phyloP scores from a whole-genome alignment of 116 monocot species.

The Zostera marina region DNA sequence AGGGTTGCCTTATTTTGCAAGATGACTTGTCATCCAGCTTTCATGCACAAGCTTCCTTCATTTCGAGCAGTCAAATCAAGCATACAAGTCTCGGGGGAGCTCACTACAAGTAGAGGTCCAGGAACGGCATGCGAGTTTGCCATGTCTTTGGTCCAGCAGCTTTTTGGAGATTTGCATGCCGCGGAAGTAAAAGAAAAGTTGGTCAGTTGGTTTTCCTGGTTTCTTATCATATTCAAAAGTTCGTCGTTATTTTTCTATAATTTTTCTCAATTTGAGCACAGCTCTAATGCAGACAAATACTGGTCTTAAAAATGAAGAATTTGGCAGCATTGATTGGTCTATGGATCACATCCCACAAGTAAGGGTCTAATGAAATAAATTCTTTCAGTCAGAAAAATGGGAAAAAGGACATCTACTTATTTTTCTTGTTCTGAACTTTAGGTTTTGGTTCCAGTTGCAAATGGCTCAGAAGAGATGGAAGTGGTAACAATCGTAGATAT shows the following conservation, averaged over 20 bases:
- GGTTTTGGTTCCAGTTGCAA: slow-evolving; percentile 86
- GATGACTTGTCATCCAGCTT: slow-evolving; percentile 90
- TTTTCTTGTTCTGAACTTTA: slow-evolving; percentile 2
- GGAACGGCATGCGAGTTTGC: slow-evolving; percentile 84
- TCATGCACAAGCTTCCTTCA: slow-evolving; percentile 67
- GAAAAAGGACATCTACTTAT: too few species aligned
- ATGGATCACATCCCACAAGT: slow-evolving; percentile 48
- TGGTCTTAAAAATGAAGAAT: slow-evolving; percentile 37
- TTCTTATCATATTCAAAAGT: not conserved
- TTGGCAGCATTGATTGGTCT: slow-evolving; percentile 50
- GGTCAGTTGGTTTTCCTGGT: slow-evolving; percentile 12
- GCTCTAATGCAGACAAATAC: slow-evolving; percentile 25
- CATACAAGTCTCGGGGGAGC: slow-evolving; percentile 79
- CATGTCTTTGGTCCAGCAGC: slow-evolving; percentile 70
- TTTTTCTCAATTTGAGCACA: slow-evolving; percentile 6
- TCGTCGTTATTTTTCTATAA: not conserved
- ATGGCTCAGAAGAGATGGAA: slow-evolving; percentile 90
- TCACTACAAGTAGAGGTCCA: slow-evolving; percentile 92
- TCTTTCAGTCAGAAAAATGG: not conserved
- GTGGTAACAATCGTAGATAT: slow-evolving; percentile 61
- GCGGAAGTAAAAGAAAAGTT: slow-evolving; percentile 44
- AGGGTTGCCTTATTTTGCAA: slow-evolving; percentile 20
- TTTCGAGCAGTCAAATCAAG: slow-evolving; percentile 67
- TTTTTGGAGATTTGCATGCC: slow-evolving; percentile 52
- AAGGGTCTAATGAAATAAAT: slow-evolving; percentile 1